Conservation (phyloP, 257 asterid genomes). For the Avicennia marina region DNA sequence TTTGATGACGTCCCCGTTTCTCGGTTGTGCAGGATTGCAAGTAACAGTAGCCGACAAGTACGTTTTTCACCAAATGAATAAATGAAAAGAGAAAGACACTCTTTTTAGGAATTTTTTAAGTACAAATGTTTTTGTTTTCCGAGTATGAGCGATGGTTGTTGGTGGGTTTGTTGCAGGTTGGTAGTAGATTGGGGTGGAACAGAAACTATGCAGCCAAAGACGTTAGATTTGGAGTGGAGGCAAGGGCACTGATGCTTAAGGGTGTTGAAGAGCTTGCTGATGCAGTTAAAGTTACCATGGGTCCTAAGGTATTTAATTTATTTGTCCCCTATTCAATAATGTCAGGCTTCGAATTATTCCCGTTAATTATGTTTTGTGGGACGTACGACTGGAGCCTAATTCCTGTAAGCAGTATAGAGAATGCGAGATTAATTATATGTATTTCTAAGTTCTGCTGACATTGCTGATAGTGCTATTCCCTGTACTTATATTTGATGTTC, state of each 20-base stretch:
- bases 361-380: too few relatives aligned
- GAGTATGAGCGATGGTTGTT: conserved; percentile 6
- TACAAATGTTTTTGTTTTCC: neutral
- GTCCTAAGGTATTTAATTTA: conserved; percentile 62
- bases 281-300: conserved; percentile 93
- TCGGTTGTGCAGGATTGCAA: conserved; percentile 47
- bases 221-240: conserved; percentile 84
- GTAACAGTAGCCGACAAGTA: conserved; percentile 62
- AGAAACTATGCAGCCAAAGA: conserved; percentile 93
- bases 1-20: neutral
- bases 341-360: too few relatives aligned
- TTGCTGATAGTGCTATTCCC: too few relatives aligned
- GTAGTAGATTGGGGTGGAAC: conserved; percentile 55
- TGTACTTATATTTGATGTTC: too few relatives aligned
- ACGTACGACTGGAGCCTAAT: too few relatives aligned
- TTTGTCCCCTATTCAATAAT: neutral
- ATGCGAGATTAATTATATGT: too few relatives aligned
- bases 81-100: too few relatives aligned
- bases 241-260: conserved; percentile 84
- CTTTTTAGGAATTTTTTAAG: neutral
- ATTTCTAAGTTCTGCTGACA: too few relatives aligned
- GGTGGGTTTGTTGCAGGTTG: conserved; percentile 39
- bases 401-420: too few relatives aligned
- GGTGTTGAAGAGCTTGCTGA: conserved; percentile 97
- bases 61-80: neutral